Conservation (phyloP, 768 basidiomycete genomes). For the Rhizopogon rudus region DNA sequence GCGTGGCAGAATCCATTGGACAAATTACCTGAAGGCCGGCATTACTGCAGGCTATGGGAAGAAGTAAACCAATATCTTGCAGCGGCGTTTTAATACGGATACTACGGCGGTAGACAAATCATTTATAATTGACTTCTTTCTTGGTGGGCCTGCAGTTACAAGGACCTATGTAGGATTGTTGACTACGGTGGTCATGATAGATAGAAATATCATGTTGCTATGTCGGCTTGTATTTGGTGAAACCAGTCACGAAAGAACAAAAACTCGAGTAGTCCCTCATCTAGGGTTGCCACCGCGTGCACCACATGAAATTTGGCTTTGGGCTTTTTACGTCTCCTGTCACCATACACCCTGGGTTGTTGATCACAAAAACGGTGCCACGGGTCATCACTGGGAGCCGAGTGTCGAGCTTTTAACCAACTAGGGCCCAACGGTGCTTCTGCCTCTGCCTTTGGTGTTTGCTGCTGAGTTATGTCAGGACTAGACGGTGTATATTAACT, state of each 20-base stretch:
- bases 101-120: neutral
- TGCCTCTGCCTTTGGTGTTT: neutral
- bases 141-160: neutral
- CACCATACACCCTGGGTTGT: neutral
- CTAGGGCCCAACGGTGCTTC: neutral
- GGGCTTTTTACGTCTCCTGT: neutral
- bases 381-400: neutral
- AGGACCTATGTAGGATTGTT: neutral
- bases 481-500: neutral
- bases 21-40: neutral
- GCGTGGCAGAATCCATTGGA: neutral
- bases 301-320: neutral
- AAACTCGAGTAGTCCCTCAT: neutral
- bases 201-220: neutral
- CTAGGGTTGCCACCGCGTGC: neutral
- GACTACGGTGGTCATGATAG: neutral
- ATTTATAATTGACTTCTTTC: neutral
- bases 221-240: neutral
- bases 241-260: neutral
- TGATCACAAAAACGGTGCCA: neutral
- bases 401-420: constrained; percentile 1
- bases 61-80: neutral
- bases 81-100: neutral
- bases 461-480: neutral
- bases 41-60: neutral